Percentiles rank a stretch among this genome's conserved stretches.
Conservation (phyloP, 1,284 basidiomycete species). For the Malassezia slooffiae region DNA sequence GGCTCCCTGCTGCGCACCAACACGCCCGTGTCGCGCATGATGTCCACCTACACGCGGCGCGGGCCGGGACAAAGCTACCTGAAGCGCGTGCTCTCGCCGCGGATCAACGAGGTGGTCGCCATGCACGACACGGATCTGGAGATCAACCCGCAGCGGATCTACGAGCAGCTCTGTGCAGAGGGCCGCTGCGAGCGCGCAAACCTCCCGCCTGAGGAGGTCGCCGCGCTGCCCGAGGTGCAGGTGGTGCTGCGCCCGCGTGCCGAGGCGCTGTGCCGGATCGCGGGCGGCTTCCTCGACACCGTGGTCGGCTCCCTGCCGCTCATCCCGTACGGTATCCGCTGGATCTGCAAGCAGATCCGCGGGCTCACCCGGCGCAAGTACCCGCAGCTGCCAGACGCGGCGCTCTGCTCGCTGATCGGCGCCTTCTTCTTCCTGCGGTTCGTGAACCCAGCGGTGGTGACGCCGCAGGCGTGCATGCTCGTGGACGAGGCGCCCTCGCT, state of each 20-base stretch:
- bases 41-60: constrained; percentile 97
- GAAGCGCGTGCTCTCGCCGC: constrained; percentile 86
- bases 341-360: constrained; percentile 99
- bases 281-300: constrained; percentile 89
- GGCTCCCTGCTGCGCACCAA: constrained; percentile 92
- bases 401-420: constrained; percentile 94
- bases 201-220: constrained; percentile 90
- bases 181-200: constrained; percentile 83
- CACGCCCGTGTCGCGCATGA: constrained; percentile 97
- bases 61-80: constrained; percentile 96
- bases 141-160: constrained; percentile 92
- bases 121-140: constrained; percentile 97
- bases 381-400: constrained; percentile 90
- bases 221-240: constrained; percentile 78
- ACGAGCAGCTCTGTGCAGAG: constrained; percentile 25
- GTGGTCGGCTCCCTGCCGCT: constrained; percentile 96
- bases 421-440: constrained; percentile 99
- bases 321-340: constrained; percentile 95
- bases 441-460: constrained; percentile 99
- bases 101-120: constrained; percentile 94
- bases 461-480: constrained; percentile 98
- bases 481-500: constrained; percentile 94
- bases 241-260: constrained; percentile 86
- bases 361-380: constrained; percentile 96
- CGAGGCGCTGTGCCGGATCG: constrained; percentile 98